phyloP scores from a whole-genome alignment of 2,329 filamentous ascomycete species.

The Colletotrichum australisinense region DNA sequence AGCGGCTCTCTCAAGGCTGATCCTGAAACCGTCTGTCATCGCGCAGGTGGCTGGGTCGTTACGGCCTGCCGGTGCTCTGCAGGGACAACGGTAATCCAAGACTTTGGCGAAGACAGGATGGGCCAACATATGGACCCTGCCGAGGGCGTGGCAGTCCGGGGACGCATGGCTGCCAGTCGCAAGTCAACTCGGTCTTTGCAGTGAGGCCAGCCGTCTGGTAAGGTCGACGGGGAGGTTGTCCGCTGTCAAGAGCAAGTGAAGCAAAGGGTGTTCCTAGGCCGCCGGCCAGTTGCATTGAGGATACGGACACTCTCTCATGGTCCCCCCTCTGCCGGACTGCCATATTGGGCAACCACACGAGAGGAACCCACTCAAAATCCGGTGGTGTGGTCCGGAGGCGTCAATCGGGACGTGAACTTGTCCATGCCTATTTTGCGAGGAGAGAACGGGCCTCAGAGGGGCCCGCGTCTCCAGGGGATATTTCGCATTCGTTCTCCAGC shows the following conservation, averaged over 20 bases:
- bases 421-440: neutral
- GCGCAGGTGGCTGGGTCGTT: conserved; percentile 28
- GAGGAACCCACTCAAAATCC: neutral
- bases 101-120: conserved; percentile 10
- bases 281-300: neutral
- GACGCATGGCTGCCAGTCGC: neutral
- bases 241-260: neutral
- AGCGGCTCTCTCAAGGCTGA: neutral
- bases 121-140: conserved; percentile 16
- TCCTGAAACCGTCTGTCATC: conserved; percentile 28
- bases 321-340: conserved; percentile 14
- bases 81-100: neutral
- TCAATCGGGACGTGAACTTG: conserved; percentile 6
- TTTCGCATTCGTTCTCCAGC: neutral
- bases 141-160: conserved; percentile 25
- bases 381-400: conserved; percentile 25
- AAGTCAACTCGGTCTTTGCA: neutral
- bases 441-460: conserved; percentile 11
- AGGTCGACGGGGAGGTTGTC: neutral
- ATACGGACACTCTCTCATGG: neutral
- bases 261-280: neutral
- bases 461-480: neutral
- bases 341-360: conserved; percentile 17
- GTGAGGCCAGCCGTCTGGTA: neutral
- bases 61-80: conserved; percentile 3